Conservation (phyloP, 176 grass and related monocot genomes). For the Aegilops tauschii region DNA sequence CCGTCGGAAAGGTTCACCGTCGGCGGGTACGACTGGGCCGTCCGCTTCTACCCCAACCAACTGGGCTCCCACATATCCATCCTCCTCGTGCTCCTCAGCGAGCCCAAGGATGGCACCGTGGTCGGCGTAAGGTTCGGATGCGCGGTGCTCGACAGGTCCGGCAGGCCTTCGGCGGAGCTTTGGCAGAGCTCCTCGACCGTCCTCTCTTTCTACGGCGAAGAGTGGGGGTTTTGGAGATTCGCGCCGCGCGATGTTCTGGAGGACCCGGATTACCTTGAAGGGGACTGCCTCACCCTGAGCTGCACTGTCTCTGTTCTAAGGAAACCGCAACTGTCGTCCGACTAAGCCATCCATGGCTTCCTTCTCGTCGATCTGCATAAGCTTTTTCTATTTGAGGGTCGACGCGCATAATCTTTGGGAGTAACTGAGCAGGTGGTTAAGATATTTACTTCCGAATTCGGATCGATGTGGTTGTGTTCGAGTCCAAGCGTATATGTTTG, state of each 20-base stretch:
- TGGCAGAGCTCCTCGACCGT: neutral
- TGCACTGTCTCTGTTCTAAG: neutral
- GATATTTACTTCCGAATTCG: neutral
- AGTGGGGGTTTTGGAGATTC: neutral
- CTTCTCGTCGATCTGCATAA: neutral
- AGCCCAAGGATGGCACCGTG: neutral
- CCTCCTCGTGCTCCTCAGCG: neutral
- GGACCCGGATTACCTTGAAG: neutral
- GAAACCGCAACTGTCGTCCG: neutral
- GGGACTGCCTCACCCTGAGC: neutral
- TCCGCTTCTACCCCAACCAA: neutral
- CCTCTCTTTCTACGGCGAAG: neutral
- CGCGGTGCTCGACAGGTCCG: neutral
- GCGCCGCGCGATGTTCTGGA: neutral
- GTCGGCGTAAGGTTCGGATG: neutral
- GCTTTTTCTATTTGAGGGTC: neutral
- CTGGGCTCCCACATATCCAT: neutral
- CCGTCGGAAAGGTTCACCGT: neutral
- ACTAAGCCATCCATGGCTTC: neutral
- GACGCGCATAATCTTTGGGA: neutral
- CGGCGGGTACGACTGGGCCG: neutral
- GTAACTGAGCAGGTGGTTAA: neutral
- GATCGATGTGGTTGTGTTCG: neutral
- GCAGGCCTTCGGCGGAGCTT: neutral
- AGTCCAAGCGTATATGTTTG: no score